Base-by-base conservation (phyloP, 2,329 filamentous ascomycete species). In the Chrysoporthe puriensis region DNA sequence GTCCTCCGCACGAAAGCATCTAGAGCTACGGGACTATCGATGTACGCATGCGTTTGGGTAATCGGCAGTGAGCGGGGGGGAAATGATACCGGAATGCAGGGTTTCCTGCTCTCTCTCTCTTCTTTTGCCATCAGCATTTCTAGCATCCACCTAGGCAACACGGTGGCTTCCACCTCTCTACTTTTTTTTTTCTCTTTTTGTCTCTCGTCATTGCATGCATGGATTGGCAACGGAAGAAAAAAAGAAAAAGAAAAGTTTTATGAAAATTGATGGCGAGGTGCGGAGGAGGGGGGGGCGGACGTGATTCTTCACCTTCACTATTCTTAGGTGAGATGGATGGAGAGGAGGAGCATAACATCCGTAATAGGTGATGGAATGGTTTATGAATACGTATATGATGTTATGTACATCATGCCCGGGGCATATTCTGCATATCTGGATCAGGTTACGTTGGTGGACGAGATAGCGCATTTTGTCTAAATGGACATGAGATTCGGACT, bases 11-110 rank as follows among this genome's bases (percentile, higher is more conserved):
- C 34, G 34, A 40, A 57, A 57, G 54, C 54, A 57, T 57, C 54
- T 57, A 40, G 32, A 57, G 54, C 16, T 34, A 62, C 16, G 44
- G 32, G 32, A 48, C 21, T n/a, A 32, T 26, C 26, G 26, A 50
- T 18, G 46, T 46, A 62, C 44, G 59, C 43, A 46, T 46, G 13
- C 40, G 14, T 32, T 36, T 16, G 59, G 43, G 43, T 62, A 60
- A 34, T 44, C 13, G 5, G 21, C 5, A n/a, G 42, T 18, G 57
- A n/a, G 1, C 16, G 18, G 4, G 40, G n/a, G 11, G 3, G 57
- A 14, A n/a, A n/a, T 36, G 18, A 34, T 21, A 40, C 36, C 9
- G 16, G 56, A 5, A n/a, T 34, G 26, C 4, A 54, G 11, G 18
- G 2, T 48, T 3, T n/a, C 44, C 8, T 21, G 3, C n/a, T 56